Conservation (phyloP, 1,284 basidiomycete species). For the Ceratobasidium sp. region DNA sequence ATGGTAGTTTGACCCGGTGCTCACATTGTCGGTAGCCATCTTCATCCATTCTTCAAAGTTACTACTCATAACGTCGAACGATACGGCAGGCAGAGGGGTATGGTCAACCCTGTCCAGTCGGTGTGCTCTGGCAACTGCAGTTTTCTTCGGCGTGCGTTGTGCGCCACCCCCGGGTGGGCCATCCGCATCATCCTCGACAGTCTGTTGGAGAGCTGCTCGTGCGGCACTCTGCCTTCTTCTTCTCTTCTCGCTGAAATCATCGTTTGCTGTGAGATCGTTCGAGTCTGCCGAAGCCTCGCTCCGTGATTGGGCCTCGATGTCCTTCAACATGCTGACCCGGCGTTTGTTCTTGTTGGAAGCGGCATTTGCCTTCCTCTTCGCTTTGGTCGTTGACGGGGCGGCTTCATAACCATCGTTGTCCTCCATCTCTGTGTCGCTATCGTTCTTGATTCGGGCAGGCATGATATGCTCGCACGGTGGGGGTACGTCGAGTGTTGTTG, state of each 20-base stretch:
- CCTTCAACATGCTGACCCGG: conserved; percentile 32
- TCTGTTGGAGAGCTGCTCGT: conserved; percentile 51
- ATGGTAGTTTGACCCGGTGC: conserved; percentile 47
- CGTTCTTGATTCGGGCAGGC: conserved; percentile 20
- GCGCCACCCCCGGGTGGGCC: conserved; percentile 29
- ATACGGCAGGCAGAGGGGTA: conserved; percentile 64
- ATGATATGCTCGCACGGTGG: background rate
- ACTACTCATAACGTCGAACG: conserved; percentile 81
- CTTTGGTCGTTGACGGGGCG: conserved; percentile 39
- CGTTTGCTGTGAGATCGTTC: conserved; percentile 55
- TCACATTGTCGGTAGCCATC: conserved; percentile 97
- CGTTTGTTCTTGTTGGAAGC: conserved; percentile 17
- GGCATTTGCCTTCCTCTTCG: conserved; percentile 21
- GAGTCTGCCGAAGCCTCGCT: conserved; percentile 22
- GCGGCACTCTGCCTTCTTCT: conserved; percentile 76
- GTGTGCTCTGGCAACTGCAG: conserved; percentile 43
- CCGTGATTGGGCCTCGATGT: conserved; percentile 4
- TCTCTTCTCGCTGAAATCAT: conserved; percentile 80
- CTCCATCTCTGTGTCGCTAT: conserved; percentile 42
- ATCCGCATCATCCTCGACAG: conserved; percentile 54
- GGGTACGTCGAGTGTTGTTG: conserved; percentile 1
- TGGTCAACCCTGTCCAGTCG: conserved; percentile 68
- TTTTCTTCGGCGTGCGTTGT: conserved; percentile 49
- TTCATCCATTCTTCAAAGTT: conserved; percentile 99
- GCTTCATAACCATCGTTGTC: conserved; percentile 39